A percentile compares a stretch with the other conserved stretches of the same genome.
These are phyloP conservation scores for Cyanidiococcus yangmingshanensis DNA, from an alignment of 23 red algal genomes.

Conservation along the genomic window DNA sequence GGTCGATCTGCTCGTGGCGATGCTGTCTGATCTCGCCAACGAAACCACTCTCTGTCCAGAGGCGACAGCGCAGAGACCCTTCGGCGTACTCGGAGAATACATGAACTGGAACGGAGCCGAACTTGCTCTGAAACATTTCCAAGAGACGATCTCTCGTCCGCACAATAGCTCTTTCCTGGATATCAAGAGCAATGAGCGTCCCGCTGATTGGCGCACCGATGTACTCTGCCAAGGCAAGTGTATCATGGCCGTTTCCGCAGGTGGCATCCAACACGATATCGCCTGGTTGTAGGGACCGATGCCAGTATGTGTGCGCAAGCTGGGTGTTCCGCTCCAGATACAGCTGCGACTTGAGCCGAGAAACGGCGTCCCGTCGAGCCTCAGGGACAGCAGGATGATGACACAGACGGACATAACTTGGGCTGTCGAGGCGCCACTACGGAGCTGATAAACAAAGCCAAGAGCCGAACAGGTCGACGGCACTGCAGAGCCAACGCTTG, in stretches of 20 bases:
- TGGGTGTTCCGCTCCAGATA: background rate
- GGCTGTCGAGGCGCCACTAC: too few relatives aligned
- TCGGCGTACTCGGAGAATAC: background rate
- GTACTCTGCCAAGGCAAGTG: background rate
- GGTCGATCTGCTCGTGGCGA: background rate
- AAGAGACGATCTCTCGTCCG: background rate
- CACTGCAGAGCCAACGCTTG: too few relatives aligned
- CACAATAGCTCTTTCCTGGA: background rate
- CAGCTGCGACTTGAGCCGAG: background rate
- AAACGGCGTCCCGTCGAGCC: too few relatives aligned
- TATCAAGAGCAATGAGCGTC: background rate
- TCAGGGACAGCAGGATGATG: too few relatives aligned
- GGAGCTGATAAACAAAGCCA: too few relatives aligned
- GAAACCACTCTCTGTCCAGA: background rate
- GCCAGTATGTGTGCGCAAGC: conserved; percentile 4
- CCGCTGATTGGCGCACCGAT: background rate
- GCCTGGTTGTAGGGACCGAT: background rate
- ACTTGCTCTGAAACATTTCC: background rate
- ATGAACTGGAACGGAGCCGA: background rate
- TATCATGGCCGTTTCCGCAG: conserved; percentile 14
- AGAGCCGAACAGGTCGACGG: too few relatives aligned
- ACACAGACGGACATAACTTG: too few relatives aligned
- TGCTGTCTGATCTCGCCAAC: background rate
- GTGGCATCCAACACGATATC: conserved; percentile 13
- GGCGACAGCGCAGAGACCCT: background rate